phyloP scores from a whole-genome alignment of 2,329 filamentous ascomycete species.

The Colletotrichum sp. region DNA sequence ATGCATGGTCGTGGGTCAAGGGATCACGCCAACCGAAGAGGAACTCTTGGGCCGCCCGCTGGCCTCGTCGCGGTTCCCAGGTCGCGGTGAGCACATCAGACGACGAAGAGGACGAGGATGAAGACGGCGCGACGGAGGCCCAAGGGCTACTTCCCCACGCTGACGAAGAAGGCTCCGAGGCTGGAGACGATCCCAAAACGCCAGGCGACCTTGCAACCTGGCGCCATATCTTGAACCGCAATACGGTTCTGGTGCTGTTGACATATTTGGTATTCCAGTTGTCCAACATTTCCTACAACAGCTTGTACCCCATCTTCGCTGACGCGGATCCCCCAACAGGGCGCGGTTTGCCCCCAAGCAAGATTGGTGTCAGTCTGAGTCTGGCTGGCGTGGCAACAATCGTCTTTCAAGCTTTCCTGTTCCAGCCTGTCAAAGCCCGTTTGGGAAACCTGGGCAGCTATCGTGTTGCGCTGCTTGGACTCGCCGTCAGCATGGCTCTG shows the following conservation, averaged over 20 bases:
- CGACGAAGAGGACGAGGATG: slow-evolving; percentile 25
- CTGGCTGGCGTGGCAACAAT: slow-evolving; percentile 88
- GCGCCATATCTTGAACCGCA: slow-evolving; percentile 73
- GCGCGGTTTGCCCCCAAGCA: slow-evolving; percentile 74
- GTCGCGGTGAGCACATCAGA: slow-evolving; percentile 25
- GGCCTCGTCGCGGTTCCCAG: slow-evolving; percentile 34
- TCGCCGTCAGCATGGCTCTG: slow-evolving; percentile 81
- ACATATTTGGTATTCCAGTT: slow-evolving; percentile 95
- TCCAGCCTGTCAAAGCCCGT: slow-evolving; percentile 77
- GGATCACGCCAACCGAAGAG: slow-evolving; percentile 25
- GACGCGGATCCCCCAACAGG: slow-evolving; percentile 78
- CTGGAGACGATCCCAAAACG: slow-evolving; percentile 54
- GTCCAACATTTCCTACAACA: slow-evolving; percentile 94
- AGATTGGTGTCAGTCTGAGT: slow-evolving; percentile 85
- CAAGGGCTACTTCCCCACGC: slow-evolving; percentile 26
- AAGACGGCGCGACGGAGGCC: slow-evolving; percentile 17
- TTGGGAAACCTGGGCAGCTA: slow-evolving; percentile 90
- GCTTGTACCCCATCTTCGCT: slow-evolving; percentile 91
- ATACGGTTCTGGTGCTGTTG: slow-evolving; percentile 79
- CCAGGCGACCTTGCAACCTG: slow-evolving; percentile 54
- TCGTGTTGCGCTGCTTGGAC: slow-evolving; percentile 76
- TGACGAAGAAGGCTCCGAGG: slow-evolving; percentile 49
- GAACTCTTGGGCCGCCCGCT: slow-evolving; percentile 42
- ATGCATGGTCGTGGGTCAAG: slow-evolving; percentile 32
- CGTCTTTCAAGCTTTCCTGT: slow-evolving; percentile 85